Evolutionary conservation across 2,329 filamentous ascomycete genomes (phyloP), one percentile per base, ranked within the genome.

Genomic region (Lachnellula arida): DNA sequence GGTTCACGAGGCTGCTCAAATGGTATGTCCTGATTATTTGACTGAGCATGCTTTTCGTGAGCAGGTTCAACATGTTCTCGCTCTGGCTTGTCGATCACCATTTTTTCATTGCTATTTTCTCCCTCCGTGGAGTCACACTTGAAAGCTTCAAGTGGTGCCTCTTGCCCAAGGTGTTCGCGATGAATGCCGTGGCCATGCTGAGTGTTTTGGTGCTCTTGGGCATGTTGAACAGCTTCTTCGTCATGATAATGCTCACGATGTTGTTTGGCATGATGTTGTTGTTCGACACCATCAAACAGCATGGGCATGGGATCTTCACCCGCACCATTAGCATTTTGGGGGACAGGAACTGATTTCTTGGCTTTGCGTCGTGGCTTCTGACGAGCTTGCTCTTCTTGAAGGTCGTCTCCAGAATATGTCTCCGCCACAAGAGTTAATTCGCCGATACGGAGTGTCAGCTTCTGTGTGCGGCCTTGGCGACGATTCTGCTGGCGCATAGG

Each of bases 401-500:
- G 2, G 14, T 47, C 9, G 12, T 51, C 22, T 37, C 11, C 37
- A 17, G 32, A 17, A 19, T n/a, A 25, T 14, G 22, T 28, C 43
- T 51, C 37, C 17, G 15, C 34, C 32, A 47, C 48, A 22, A 53
- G 17, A 4, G 48, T 51, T 23, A 57, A 34, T 19, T 50, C 46
- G 28, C 35, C 43, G 15, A 57, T 47, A 9, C 43, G 14, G 5
- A 52, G 17, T 2, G 49, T 37, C 25, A 25, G 11, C 35, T 23
- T 44, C 17, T 19, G 28, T 32, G 35, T n/a, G 6, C 9, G n/a
- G 6, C 11, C 34, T 17, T 42, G 14, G 17, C 42, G 46, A 25
- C 50, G 39, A 35, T 15, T 28, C 14, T 23, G 14, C n/a, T 61
- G 42, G 34, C 40, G 43, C 11, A 58, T n/a, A 15, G 54, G 58